Evolutionary conservation across 192 early-diverging fungal genomes (phyloP), one percentile per base, ranked within the genome.

Genomic region (Dimargaris verticillata): DNA sequence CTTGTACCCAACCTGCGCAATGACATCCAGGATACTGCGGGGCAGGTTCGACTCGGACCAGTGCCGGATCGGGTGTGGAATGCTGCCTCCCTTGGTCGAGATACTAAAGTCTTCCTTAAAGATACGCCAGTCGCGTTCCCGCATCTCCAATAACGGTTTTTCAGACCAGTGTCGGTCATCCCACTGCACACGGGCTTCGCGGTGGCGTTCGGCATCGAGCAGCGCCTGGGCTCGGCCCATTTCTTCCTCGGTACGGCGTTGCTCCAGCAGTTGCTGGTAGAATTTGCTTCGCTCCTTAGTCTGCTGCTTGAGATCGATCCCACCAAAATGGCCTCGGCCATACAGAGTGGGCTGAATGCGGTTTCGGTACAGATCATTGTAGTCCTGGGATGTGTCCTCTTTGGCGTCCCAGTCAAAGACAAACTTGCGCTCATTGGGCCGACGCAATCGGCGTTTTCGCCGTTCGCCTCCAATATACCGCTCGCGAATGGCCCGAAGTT

Each of bases 81-180:
- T 89, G 53, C 80, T 74, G 49, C 89, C 80, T 77, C 92, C 96
- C 74, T 95, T 95, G 66, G 86, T 90, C 5, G 92, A 74, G 52
- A 99, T 99, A 66, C 85, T 90, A 71, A 87, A 96, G 66, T 99
- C 96, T 70, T 99, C 96, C 62, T 92, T 93, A 72, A 99, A 97
- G 59, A 99, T 99, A 70, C 96, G 87, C 96, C 96, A 99, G 64
- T 99, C 96, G 63, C 96, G 78, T 70, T 97, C 93, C 52, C 74
- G 80, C 96, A 99, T 99, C 54, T 96, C 84, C 10, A 63, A 62
- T 64, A 97, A 72, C 14, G 83, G 80, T 65, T 99, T 99, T 29
- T 93, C 89, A 24, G 80, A 74, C 96, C 96, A 99, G 68, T 97
- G 94, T 22, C 93, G 80, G 70, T 93, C 91, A 61, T 95, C 92